Conservation (phyloP, 1,139 yeast species). For the Citeromyces hawaiiensis region DNA sequence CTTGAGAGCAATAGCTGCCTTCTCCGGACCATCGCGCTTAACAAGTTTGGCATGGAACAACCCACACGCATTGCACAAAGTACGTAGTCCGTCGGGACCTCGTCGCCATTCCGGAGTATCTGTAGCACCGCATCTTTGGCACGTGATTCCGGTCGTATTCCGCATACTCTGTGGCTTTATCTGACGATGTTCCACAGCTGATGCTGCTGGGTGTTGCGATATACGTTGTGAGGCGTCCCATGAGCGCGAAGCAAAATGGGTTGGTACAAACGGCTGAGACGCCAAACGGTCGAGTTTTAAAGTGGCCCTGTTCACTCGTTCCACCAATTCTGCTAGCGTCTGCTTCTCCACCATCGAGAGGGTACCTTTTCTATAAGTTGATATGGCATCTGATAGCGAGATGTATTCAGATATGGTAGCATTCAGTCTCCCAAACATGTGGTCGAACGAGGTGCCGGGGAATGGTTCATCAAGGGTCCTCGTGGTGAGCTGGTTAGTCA, state of each 20-base stretch:
- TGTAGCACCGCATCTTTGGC: conserved; percentile 53
- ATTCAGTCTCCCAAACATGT: background rate
- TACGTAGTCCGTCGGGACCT: conserved; percentile 66
- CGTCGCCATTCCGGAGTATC: conserved; percentile 81
- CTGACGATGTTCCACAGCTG: background rate
- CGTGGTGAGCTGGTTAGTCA: background rate
- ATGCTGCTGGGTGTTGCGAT: background rate
- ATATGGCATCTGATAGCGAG: background rate
- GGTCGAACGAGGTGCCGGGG: background rate
- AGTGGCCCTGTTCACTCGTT: background rate
- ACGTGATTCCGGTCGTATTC: conserved; percentile 9
- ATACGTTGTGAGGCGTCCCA: background rate
- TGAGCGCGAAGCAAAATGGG: background rate
- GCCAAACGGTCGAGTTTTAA: background rate
- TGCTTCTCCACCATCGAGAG: background rate
- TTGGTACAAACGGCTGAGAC: background rate
- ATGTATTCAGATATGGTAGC: background rate
- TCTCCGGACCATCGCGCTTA: conserved; percentile 36
- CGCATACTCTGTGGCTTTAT: background rate
- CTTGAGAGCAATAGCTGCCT: conserved; percentile 14
- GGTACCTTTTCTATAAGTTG: background rate
- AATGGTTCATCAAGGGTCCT: background rate
- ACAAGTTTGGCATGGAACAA: conserved; percentile 60
- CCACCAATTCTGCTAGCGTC: background rate
- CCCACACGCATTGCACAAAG: conserved; percentile 76